These are phyloP conservation scores for Backusella mclennaniae DNA, from an alignment of 192 early-diverging fungal genomes.

Conservation along the genomic window DNA sequence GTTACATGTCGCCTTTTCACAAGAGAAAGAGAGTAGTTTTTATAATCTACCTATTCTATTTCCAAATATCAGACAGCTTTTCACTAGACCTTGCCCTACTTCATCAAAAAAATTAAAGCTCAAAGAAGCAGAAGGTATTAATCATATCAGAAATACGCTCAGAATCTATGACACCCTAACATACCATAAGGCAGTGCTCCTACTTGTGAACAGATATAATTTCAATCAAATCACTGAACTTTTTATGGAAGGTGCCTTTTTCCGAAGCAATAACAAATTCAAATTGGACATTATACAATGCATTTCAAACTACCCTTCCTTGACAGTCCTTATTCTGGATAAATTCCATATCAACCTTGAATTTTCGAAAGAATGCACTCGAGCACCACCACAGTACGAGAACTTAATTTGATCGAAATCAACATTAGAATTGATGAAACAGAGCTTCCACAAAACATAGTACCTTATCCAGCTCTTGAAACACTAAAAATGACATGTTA, in stretches of 20 bases:
- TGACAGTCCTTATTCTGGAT: not conserved
- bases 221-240: not conserved
- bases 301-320: not conserved
- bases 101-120: not conserved
- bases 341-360: not conserved
- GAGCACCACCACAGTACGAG: not conserved
- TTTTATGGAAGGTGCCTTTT: not conserved
- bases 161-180: not conserved
- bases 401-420: not conserved
- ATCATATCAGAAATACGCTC: not conserved
- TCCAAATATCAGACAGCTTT: not conserved
- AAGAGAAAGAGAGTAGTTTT: not conserved
- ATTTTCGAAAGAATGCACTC: not conserved
- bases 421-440: not conserved
- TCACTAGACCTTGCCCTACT: not conserved
- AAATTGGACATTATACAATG: not conserved
- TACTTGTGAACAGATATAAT: not conserved
- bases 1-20: not conserved
- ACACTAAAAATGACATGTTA: not conserved
- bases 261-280: not conserved
- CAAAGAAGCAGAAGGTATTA: not conserved
- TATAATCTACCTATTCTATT: not conserved
- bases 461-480: not conserved
- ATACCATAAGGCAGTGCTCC: not conserved
- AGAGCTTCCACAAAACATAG: not conserved